phyloP scores from a whole-genome alignment of 176 grass and related monocot species.

The Guadua angustifolia region DNA sequence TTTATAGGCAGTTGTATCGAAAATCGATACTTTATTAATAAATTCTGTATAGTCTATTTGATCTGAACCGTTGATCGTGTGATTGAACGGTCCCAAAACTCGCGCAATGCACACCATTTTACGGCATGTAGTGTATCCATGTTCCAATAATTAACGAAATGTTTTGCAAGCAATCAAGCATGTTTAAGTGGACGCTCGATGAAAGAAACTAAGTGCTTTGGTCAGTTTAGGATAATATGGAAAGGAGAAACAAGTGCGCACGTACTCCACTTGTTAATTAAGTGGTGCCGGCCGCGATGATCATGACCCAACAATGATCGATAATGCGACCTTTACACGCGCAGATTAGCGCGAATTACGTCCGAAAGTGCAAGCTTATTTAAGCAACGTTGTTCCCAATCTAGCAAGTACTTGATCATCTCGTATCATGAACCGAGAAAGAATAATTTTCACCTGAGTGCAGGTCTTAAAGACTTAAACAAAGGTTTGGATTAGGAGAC shows the following conservation, averaged over 20 bases:
- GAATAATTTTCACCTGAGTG: slow-evolving; percentile 18
- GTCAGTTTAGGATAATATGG: background rate
- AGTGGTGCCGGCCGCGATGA: slow-evolving; percentile 27
- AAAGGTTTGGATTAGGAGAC: slow-evolving; percentile 24
- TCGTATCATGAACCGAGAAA: slow-evolving; percentile 10
- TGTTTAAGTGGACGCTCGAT: slow-evolving; percentile 9
- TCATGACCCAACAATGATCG: slow-evolving; percentile 29
- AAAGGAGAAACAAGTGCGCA: slow-evolving; percentile 28
- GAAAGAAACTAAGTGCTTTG: background rate
- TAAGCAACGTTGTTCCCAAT: slow-evolving; percentile 34
- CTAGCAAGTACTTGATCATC: background rate
- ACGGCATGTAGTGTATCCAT: background rate
- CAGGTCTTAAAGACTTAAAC: background rate
- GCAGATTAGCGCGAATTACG: slow-evolving; percentile 6
- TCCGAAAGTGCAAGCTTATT: slow-evolving; percentile 22
- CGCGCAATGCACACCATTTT: background rate
- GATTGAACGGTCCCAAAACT: background rate
- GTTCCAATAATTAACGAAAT: too few species aligned
- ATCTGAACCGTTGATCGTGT: background rate
- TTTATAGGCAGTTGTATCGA: background rate
- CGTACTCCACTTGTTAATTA: slow-evolving; percentile 44
- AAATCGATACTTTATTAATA: background rate
- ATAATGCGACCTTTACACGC: background rate
- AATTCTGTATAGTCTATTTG: background rate
- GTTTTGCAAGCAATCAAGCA: background rate